Evolutionary conservation across 148 eudicot species (phyloP), one percentile per base, ranked within the genome.

Genomic region (Limonium bicolor): DNA sequence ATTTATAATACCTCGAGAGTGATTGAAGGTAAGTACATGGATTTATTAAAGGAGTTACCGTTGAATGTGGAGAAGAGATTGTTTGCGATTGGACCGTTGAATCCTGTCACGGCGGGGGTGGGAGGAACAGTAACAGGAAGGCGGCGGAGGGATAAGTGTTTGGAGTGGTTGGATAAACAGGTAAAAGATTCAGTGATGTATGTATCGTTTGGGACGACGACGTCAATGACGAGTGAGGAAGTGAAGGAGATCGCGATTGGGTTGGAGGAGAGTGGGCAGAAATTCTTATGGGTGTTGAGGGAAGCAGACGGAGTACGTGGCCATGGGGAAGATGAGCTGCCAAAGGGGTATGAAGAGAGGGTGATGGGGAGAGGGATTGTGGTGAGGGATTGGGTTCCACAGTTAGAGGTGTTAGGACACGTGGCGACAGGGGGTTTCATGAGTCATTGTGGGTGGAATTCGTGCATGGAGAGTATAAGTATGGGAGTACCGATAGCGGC

Each of bases 381-480:
- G 7, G 56, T 70, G 12, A 66, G 65, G 47, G 76, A 77, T 7
- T 81, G 85, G 85, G 76, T 71, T 0, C 85, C 85, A 2, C 92
- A 81, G 50, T 11, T 77, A n/a, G 73, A 73, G 24, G 77, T 77
- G 13, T 54, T 81, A 24, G 73, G 23, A 0, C 92, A 81, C 34
- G 14, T 39, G 10, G 50, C 84, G 0, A 68, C 53, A 2, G 77
- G 78, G 1, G 90, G 80, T 14, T 81, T 77, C 28, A 56, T 77
- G 69, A 68, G 78, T 44, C 73, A 75, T 20, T 77, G 78, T 36
- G 81, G 92, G 4, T 81, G 92, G 92, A 76, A 73, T 44, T 81
- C 92, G 10, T 76, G 92, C 35, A 27, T 76, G 43, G 90, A 80
- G 28, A 73, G 84, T 18, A 59, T 76, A 0, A 56, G 62, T 36